These are phyloP conservation scores for Nyssa sinensis DNA, from an alignment of 148 eudicot species.

Conservation along the genomic window DNA sequence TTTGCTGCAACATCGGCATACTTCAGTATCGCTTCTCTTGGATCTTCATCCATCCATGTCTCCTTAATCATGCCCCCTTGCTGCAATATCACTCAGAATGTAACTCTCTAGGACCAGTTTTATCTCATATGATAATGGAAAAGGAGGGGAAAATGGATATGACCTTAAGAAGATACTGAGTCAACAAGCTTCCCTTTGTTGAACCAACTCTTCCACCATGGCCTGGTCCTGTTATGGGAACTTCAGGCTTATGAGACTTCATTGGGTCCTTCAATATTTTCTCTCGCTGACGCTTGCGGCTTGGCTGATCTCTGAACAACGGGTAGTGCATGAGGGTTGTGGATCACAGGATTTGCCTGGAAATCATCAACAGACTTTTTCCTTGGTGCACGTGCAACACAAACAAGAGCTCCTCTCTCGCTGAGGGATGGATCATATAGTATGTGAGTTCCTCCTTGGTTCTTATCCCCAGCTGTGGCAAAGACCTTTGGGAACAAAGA, in stretches of 20 bases:
- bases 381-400: conserved; percentile 97
- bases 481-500: conserved; percentile 50
- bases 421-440: conserved; percentile 90
- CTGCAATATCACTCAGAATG: conserved; percentile 42
- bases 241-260: conserved; percentile 92
- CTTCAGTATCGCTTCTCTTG: conserved; percentile 94
- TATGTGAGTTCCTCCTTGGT: conserved; percentile 88
- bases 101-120: conserved; percentile 4
- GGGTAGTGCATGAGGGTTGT: conserved; percentile 97
- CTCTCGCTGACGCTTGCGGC: conserved; percentile 92
- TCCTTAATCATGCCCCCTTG: conserved; percentile 96
- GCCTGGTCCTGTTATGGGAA: conserved; percentile 93
- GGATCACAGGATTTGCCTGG: conserved; percentile 68
- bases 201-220: conserved; percentile 94
- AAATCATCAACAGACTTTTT: conserved; percentile 88
- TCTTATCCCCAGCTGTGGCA: conserved; percentile 80
- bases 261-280: conserved; percentile 88
- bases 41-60: conserved; percentile 99
- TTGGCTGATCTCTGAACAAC: conserved; percentile 94
- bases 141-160: background rate
- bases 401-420: conserved; percentile 96
- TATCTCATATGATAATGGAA: background rate
- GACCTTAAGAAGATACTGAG: conserved; percentile 98
- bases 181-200: conserved; percentile 88
- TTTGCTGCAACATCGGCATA: conserved; percentile 89